Base-by-base conservation (phyloP, 805 yeast genomes). In the Metschnikowia continentalis region DNA sequence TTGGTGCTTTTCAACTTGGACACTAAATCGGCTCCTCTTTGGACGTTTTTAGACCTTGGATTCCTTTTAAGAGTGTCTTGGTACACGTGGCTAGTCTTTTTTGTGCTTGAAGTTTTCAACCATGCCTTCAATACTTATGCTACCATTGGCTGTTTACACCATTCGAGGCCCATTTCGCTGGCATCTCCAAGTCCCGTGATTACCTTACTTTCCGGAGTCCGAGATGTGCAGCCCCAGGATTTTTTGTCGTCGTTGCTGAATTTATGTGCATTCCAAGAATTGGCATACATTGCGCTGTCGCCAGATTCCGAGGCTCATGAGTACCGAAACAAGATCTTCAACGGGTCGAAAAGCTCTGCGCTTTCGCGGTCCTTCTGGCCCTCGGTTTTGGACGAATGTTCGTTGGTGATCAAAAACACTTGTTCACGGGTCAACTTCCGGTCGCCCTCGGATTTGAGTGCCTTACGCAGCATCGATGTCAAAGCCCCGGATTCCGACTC, bases 201-300 rank as follows among this genome's bases (percentile, higher is more conserved):
- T 47, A 83, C 90, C 1, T 67, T 87, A 36, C 63, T 86, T 11
- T 74, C 83, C 3, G 92, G 92, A 0, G 71, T 87, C 53, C 75
- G 77, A 46, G 83, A 83, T 35, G 78, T 79, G 1, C 70, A 66
- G 13, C 66, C 71, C 0, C 54, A 55, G 3, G 49, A 63, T 45
- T 44, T 44, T 17, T 4, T 44, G 11, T 22, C 47, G 14, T 66
- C 64, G 48, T 59, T 72, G 45, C 56, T 64, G 46, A 77, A 82
- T 52, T 62, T 82, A 52, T 82, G 90, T 1, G 90, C 92, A 2
- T 86, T 81, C 67, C 92, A 87, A 66, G 94, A 87, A 61, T 70
- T 86, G 48, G 86, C 88, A 0, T 83, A 78, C 58, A 71, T 86
- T 43, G 71, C 90, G 6, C 78, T 82, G 1, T 67, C 81, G 2